phyloP scores from a whole-genome alignment of 202 grass and related monocot genomes.

The Zizania palustris region DNA sequence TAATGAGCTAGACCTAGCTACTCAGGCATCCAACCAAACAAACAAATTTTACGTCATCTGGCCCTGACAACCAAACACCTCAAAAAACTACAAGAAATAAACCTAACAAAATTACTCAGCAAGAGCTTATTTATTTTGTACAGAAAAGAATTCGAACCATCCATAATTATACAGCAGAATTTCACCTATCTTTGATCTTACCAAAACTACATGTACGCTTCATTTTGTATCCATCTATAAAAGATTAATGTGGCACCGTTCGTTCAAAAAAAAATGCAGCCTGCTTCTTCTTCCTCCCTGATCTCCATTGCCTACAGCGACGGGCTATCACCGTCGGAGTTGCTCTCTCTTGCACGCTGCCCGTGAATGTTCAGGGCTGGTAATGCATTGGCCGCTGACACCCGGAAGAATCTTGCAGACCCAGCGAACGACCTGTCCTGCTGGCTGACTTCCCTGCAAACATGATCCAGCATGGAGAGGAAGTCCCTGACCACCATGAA shows the following conservation, averaged over 20 bases:
- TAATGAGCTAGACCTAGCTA: too few relatives aligned
- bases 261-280: conserved; percentile 29
- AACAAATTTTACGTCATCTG: neutral
- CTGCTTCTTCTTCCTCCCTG: neutral
- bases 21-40: too few relatives aligned
- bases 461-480: conserved; percentile 73
- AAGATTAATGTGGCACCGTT: neutral
- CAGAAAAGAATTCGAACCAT: conserved; percentile 38
- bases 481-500: conserved; percentile 97
- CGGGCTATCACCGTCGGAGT: conserved; percentile 63
- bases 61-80: neutral
- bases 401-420: conserved; percentile 72
- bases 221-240: conserved; percentile 28
- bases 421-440: conserved; percentile 70
- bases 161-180: conserved; percentile 38
- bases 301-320: conserved; percentile 38
- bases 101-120: neutral
- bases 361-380: conserved; percentile 47
- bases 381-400: conserved; percentile 43
- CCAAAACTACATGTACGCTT: conserved; percentile 36
- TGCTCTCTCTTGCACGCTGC: conserved; percentile 27
- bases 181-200: neutral
- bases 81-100: too few relatives aligned
- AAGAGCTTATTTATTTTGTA: conserved; percentile 50
- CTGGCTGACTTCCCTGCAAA: conserved; percentile 83